Percentiles rank a stretch among this genome's conserved stretches.
Conservation (phyloP, 495 filamentous ascomycete species). For the Aspergillus ostianus region DNA sequence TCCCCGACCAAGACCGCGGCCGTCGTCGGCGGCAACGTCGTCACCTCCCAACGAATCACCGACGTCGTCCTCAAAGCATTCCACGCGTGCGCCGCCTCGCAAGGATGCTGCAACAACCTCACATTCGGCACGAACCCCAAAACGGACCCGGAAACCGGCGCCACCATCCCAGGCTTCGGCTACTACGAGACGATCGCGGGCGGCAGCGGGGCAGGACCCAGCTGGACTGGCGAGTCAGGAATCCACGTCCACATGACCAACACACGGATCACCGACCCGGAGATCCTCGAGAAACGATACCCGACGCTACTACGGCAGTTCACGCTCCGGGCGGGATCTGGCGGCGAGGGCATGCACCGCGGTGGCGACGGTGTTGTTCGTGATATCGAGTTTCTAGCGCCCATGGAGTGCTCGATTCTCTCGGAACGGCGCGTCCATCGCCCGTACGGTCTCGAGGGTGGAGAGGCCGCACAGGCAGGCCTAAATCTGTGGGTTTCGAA, state of each 20-base stretch:
- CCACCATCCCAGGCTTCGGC: slow-evolving; percentile 82
- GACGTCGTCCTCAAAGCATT: slow-evolving; percentile 94
- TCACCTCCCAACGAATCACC: slow-evolving; percentile 87
- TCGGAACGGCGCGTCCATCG: slow-evolving; percentile 82
- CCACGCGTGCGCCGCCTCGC: slow-evolving; percentile 82
- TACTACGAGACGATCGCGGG: slow-evolving; percentile 99
- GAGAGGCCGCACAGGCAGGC: slow-evolving; percentile 74
- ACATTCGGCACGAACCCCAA: slow-evolving; percentile 47
- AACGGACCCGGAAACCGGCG: slow-evolving; percentile 70
- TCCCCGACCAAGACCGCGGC: slow-evolving; percentile 85
- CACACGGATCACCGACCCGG: slow-evolving; percentile 92
- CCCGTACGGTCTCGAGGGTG: slow-evolving; percentile 89
- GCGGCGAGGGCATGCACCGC: slow-evolving; percentile 70
- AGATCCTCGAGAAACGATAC: slow-evolving; percentile 94
- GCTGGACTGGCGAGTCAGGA: slow-evolving; percentile 85
- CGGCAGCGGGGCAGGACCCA: slow-evolving; percentile 80
- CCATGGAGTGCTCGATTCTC: slow-evolving; percentile 84
- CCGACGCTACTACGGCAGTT: slow-evolving; percentile 86
- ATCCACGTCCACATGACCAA: slow-evolving; percentile 99
- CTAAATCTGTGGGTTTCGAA: slow-evolving; percentile 84
- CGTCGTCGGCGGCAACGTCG: slow-evolving; percentile 93
- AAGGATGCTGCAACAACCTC: slow-evolving; percentile 90
- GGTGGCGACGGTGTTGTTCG: slow-evolving; percentile 90
- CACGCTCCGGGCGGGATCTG: slow-evolving; percentile 63
- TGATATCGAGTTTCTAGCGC: slow-evolving; percentile 92